Percentiles rank a stretch among this genome's conserved stretches.
phyloP scores from a whole-genome alignment of 306 rosid species.

The Geum urbanum region DNA sequence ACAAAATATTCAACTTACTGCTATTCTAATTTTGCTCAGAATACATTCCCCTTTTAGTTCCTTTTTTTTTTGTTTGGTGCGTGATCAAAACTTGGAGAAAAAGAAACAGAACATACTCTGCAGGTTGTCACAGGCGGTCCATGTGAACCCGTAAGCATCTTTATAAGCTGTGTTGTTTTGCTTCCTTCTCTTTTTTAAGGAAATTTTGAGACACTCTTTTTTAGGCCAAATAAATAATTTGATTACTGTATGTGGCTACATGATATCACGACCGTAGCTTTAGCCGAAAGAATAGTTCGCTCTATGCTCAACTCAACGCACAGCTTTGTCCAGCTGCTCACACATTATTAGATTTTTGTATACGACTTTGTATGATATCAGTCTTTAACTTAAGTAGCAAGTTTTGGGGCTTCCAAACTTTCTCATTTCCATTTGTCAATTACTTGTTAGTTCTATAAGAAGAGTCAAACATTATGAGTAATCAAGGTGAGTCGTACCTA shows the following conservation, averaged over 20 bases:
- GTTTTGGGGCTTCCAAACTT: neutral
- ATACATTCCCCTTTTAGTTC: neutral
- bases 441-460: neutral
- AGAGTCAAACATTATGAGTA: neutral
- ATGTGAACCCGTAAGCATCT: neutral
- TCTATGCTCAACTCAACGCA: neutral
- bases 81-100: neutral
- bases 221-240: neutral
- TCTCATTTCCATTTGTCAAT: neutral
- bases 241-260: neutral
- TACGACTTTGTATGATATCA: neutral
- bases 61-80: neutral
- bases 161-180: neutral
- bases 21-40: neutral
- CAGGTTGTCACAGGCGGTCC: conserved; percentile 3
- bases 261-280: neutral
- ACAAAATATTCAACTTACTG: conserved; percentile 2
- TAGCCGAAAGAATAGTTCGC: neutral
- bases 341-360: no score
- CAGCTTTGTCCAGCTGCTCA: neutral
- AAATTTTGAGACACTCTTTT: neutral
- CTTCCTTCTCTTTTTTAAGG: neutral
- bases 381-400: neutral
- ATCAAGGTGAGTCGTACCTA: neutral
- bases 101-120: neutral